Base-by-base conservation (phyloP, 192 early-diverging fungal genomes). In the Linderina pennispora region DNA sequence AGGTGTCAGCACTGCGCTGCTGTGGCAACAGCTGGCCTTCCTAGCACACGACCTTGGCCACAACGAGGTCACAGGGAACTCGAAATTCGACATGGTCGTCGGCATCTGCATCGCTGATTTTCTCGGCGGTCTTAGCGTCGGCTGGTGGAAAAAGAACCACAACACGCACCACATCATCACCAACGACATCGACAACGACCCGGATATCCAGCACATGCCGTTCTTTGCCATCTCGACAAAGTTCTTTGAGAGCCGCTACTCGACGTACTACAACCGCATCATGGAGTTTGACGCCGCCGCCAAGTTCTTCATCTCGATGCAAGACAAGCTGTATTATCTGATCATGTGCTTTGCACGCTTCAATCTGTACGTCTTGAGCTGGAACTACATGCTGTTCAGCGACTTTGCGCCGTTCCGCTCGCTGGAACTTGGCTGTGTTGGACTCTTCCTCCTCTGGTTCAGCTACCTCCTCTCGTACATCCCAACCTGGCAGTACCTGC, bases 81-180 rank as follows among this genome's bases (percentile, higher is more conserved):
- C 76, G 38, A 49, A 73, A 18, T 74, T 84, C 18, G 95, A 98
- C 60, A 78, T 80, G 64, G 58, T 79, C 21, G 80, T 95, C 50
- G 92, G 95, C 26, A 84, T 92, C 32, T 68, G 82, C 24, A 68
- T 94, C 26, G 91, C 80, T 0, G 76, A 90, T 51, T 80, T 88
- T 46, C 54, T 86, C 36, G 91, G 92, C 48, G 95, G 95, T 15
- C 80, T 98, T 20, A 85, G 81, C 43, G 69, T 94, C 20, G 95
- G 89, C 16, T 98, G 95, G 92, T 98, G 95, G 95, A 98, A 98
- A 59, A 82, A 86, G 47, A 90, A 79, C 64, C 95, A 98, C 72
- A 88, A 98, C 66, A 88, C 95, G 28, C 95, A 98, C 71, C 95
- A 98, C 73, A 89, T 95, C 36, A 78, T 93, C 37, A 94, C 95